Evolutionary conservation across 2,329 filamentous ascomycete genomes (phyloP), one percentile per base, ranked within the genome.

Genomic region (Neurospora sp.): DNA sequence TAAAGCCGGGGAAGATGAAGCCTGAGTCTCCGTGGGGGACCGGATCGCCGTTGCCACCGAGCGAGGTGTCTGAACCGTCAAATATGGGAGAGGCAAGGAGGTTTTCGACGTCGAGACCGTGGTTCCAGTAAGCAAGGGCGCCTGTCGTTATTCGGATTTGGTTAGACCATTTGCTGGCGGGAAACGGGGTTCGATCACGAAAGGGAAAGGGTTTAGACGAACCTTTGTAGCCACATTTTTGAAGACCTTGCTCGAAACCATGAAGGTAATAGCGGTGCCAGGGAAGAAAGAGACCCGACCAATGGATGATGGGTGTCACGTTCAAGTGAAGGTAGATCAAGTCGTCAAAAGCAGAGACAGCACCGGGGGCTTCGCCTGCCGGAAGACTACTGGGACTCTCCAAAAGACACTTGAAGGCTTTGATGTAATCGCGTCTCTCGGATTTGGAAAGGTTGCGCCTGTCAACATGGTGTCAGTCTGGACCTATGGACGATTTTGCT

Each of bases 121-220:
- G 74, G 36, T 74, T 73, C 74, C 74, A 75, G 71, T 75, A 75
- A 12, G 74, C 73, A 4, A 73, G 70, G 57, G 69, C 66, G 17
- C 70, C 72, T 70, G 68, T 66, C 40, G n/a, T 62, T 36, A 37
- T 67, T 66, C 15, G 68, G 33, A 19, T 12, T 23, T 17, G 4
- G 15, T 37, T 33, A 57, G 33, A 15, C 17, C 66, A 46, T 46
- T 17, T 28, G 15, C 17, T 6, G 36, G 23, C 11, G 5, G 43
- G 43, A 23, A 52, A 23, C 11, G 19, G 52, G 19, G 19, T 33
- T 38, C n/a, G 28, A 19, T n/a, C n/a, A 23, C 23, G 33, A 8
- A 68, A 57, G 62, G 12, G 19, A 11, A 36, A 8, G 12, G 17
- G 62, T 28, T 46, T 2, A 11, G 19, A 67, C 39, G 3, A 66